Base-by-base conservation (phyloP, 2,329 filamentous ascomycete genomes). In the Ilyonectria sp. region DNA sequence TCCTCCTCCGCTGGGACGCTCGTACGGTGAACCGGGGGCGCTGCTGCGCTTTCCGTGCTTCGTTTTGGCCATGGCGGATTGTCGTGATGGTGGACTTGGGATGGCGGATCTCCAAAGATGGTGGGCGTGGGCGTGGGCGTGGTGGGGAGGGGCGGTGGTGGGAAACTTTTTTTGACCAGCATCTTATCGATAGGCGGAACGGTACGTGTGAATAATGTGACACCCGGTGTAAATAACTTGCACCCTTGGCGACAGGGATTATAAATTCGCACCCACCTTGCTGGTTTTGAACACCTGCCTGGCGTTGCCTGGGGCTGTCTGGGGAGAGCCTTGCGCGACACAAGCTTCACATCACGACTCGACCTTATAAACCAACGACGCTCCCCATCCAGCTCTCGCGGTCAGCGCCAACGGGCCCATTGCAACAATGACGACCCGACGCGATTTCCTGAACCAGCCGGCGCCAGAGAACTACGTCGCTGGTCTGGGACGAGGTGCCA, bases 401-500 rank as follows among this genome's bases (percentile, higher is more conserved):
- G 44, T 58, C 56, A 73, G 71, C 60, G 67, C 67, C 67, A 65
- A 56, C 53, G 50, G 60, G 59, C 44, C 49, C 58, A 59, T 62
- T 55, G 71, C 68, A 68, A 82, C 70, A n/a, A 89, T 89, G 87
- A 82, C 87, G 56, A 83, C 81, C 76, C 92, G 94, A 85, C 88
- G 89, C 78, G 94, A 98, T 82, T 98, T 98, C 78, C 83, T 98
- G 68, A 95, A 89, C 82, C 94, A 97, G 82, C 91, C 92, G 69
- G 92, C 93, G 62, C 93, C 93, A 13, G 93, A 94, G 76, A 95
- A 95, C 81, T 95, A 95, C 78, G 95, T 99, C 71, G 96, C 96
- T 71, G 96, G 96, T 89, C 91, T 99, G 70, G 96, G 96, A 83
- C 93, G 97, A 87, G 96, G 96, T 83, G 97, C 97, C 23, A 99